Base-by-base conservation (phyloP, 345 rosid species). In the Eucalyptus melliodora region DNA sequence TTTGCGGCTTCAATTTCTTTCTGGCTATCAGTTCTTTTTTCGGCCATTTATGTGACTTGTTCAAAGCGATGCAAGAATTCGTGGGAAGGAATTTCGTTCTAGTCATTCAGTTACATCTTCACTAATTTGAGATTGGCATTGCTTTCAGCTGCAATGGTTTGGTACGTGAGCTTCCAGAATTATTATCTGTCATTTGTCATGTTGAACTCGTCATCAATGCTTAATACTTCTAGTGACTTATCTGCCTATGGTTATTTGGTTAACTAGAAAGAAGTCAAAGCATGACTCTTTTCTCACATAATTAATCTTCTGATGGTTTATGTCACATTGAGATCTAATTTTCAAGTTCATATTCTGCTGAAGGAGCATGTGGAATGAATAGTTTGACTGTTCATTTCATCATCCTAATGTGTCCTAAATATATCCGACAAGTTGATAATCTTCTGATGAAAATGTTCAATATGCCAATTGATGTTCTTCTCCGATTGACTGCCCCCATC, bases 111-210 rank as follows among this genome's bases (percentile, higher is more conserved):
- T 65, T 90, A 92, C 89, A 51, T 95, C 11, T 67, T 88, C 4
- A 4, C 86, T 11, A 91, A 89, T 94, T 88, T 95, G 89, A 95
- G 91, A 87, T 87, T 96, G 44, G 96, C 96, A 65, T 67, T 96
- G 90, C 95, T 95, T 59, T 96, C 98, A 15, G 97, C 98, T 19
- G 96, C 95, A 89, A 96, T 97, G 98, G 92, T 94, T 19, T 96
- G 98, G 97, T 96, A 93, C 92, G 96, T 88, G 5, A 86, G 88
- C 24, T 10, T 85, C 30, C 56, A 2, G 65, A 16, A 44, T 51
- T 6, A 27, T 59, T 12, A 7, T 42, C 23, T 4, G 8, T 37
- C 56, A 24, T 65, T 31, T 34, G 13, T n/a, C 83, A 19, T 72
- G 83, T 72, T 10, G 83, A 10, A 37, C 83, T 72, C 27, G 6